These are phyloP conservation scores for Eucalyptus cloeziana DNA, from an alignment of 345 rosid genomes.

Conservation along the genomic window DNA sequence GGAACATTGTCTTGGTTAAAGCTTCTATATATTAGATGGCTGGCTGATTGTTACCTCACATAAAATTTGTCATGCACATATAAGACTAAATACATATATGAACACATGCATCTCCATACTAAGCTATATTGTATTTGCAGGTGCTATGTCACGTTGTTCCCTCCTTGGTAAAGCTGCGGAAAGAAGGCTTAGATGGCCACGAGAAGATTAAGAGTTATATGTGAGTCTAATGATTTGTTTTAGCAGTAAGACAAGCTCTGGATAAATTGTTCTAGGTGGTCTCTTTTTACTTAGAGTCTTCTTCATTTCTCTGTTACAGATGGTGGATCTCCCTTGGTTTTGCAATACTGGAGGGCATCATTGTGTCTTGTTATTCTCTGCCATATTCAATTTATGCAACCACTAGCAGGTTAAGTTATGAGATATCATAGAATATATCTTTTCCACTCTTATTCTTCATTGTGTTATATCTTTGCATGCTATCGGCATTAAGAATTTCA, in stretches of 20 bases:
- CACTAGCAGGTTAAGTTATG: constrained; percentile 41
- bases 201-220: constrained; percentile 99
- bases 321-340: constrained; percentile 95
- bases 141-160: constrained; percentile 88
- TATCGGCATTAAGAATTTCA: background rate
- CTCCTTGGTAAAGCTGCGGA: constrained; percentile 80
- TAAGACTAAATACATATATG: background rate
- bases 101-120: background rate
- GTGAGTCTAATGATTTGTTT: constrained; percentile 81
- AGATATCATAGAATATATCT: background rate
- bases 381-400: constrained; percentile 81
- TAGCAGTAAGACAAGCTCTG: constrained; percentile 54
- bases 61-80: background rate
- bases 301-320: constrained; percentile 28
- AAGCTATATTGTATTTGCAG: constrained; percentile 16
- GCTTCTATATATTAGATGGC: background rate
- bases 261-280: background rate
- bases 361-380: constrained; percentile 75
- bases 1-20: background rate
- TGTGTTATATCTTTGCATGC: background rate
- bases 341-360: constrained; percentile 74
- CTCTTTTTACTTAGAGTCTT: background rate
- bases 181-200: constrained; percentile 95
- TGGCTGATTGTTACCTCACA: background rate
- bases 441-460: background rate